Base-by-base conservation (phyloP, 2,329 filamentous ascomycete species). In the Neoscytalidium dimidiatum region DNA sequence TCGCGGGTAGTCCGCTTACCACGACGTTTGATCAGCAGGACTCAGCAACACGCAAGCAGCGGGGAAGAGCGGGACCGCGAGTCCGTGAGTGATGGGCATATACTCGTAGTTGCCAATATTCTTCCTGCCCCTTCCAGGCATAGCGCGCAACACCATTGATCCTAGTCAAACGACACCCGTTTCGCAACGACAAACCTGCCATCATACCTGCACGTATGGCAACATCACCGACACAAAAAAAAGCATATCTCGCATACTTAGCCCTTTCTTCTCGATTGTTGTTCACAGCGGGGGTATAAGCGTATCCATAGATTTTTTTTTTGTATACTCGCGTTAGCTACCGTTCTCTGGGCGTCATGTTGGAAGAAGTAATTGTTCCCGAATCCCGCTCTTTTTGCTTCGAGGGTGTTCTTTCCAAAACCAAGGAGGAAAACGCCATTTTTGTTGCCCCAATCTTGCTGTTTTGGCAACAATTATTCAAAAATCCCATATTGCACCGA, bases 291-390 rank as follows among this genome's bases (percentile, higher is more conserved):
- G 41, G 56, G 56, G 38, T 48, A 60, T 60, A 60, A 43, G 56
- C 56, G 56, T 60, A 60, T 60, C 56, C 56, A 60, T 60, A 60
- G 56, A 60, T 60, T 44, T 46, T 44, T 41, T 60, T n/a, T n/a
- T n/a, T n/a, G n/a, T n/a, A n/a, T n/a, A n/a, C n/a, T n/a, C n/a
- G 56, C 56, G 56, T n/a, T 60, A 48, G 41, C 56, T 60, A 60
- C 56, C 56, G 56, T 60, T 33, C 41, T 60, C 56, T 60, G 56
- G 56, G 56, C 56, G n/a, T 60, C 56, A 60, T 60, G 49, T 52
- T 51, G 35, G 56, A 57, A 57, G 28, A 60, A 33, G 23, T 60
- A 33, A 21, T 60, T 29, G 41, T 29, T 46, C 56, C 56, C 56
- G 26, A 60, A 46, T 46, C 46, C 41, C 56, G 28, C 56, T 60